A percentile compares a stretch with the other conserved stretches of the same genome.
These are phyloP conservation scores for Yamadazyma kanchanaburiensis DNA, from an alignment of 1,139 yeast species.

Conservation along the genomic window DNA sequence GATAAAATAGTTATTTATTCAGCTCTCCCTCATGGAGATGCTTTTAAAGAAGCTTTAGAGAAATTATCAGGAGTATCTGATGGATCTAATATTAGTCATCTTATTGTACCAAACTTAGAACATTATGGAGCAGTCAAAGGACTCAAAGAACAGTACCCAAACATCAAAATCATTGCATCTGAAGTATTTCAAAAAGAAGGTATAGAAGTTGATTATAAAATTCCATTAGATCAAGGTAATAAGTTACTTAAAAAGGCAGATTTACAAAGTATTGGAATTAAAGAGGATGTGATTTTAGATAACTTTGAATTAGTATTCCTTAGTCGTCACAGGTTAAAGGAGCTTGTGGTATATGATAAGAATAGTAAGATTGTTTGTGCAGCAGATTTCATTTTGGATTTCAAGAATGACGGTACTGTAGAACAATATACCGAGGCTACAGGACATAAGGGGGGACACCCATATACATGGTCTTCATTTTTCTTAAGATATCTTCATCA, in stretches of 20 bases:
- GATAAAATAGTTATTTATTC: conserved; percentile 50
- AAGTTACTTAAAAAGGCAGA: conserved; percentile 19
- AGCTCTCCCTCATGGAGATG: conserved; percentile 55
- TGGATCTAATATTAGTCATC: conserved; percentile 28
- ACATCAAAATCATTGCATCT: conserved; percentile 46
- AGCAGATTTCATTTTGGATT: conserved; percentile 46
- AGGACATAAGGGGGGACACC: conserved; percentile 28
- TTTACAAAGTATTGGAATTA: conserved; percentile 23
- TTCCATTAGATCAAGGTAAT: conserved; percentile 25
- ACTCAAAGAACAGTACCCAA: conserved; percentile 47
- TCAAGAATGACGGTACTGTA: conserved; percentile 36
- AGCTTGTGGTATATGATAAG: conserved; percentile 48
- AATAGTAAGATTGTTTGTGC: conserved; percentile 43
- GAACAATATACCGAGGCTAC: conserved; percentile 43
- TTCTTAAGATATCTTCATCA: conserved; percentile 36
- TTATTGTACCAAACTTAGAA: conserved; percentile 50
- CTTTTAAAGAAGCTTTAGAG: conserved; percentile 33
- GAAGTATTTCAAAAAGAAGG: conserved; percentile 29
- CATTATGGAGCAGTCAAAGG: conserved; percentile 50
- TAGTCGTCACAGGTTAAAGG: conserved; percentile 51
- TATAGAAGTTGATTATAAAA: conserved; percentile 28
- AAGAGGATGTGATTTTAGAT: conserved; percentile 22
- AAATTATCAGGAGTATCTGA: conserved; percentile 27
- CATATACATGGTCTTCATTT: conserved; percentile 36
- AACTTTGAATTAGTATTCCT: conserved; percentile 54